A percentile compares a stretch with the other conserved stretches of the same genome.
Evolutionary conservation across 352 stramenopile species (phyloP).

Genomic region (Phytophthora rubi): DNA sequence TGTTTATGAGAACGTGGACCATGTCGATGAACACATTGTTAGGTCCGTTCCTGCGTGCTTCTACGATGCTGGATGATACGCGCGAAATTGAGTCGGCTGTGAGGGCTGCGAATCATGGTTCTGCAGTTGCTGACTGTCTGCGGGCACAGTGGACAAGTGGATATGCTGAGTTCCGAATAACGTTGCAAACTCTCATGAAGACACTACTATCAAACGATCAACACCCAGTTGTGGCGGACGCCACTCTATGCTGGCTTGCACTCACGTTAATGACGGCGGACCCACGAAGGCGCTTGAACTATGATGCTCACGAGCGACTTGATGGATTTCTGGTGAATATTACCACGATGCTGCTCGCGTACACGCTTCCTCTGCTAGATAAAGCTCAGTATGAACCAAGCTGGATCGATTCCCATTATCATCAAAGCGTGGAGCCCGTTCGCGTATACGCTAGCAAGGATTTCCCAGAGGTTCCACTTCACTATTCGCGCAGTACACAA

Average conservation of each 20-base stretch:
- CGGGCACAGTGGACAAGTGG: conserved; percentile 60
- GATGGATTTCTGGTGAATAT: conserved; percentile 81
- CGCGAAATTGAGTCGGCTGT: conserved; percentile 54
- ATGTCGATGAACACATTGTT: conserved; percentile 66
- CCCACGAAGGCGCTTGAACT: conserved; percentile 53
- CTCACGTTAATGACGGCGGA: conserved; percentile 54
- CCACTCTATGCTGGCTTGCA: conserved; percentile 65
- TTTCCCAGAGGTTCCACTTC: conserved; percentile 40
- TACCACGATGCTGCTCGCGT: conserved; percentile 50
- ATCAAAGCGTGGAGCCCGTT: conserved; percentile 51
- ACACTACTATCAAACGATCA: conserved; percentile 46
- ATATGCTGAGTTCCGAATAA: conserved; percentile 41
- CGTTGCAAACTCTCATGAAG: conserved; percentile 40
- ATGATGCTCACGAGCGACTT: conserved; percentile 55
- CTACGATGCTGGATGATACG: conserved; percentile 69
- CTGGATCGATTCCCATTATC: conserved; percentile 58
- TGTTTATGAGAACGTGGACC: conserved; percentile 52
- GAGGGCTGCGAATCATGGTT: conserved; percentile 24
- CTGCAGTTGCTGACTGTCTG: conserved; percentile 37
- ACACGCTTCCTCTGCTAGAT: conserved; percentile 46
- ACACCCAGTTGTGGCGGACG: conserved; percentile 59
- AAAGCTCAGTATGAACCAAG: conserved; percentile 30
- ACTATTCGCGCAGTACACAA: conserved; percentile 32
- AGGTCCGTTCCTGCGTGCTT: conserved; percentile 69
- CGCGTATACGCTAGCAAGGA: conserved; percentile 56